Base-by-base conservation (phyloP, 176 grass and related monocot species). In the Rhipidocladum racemiflorum region DNA sequence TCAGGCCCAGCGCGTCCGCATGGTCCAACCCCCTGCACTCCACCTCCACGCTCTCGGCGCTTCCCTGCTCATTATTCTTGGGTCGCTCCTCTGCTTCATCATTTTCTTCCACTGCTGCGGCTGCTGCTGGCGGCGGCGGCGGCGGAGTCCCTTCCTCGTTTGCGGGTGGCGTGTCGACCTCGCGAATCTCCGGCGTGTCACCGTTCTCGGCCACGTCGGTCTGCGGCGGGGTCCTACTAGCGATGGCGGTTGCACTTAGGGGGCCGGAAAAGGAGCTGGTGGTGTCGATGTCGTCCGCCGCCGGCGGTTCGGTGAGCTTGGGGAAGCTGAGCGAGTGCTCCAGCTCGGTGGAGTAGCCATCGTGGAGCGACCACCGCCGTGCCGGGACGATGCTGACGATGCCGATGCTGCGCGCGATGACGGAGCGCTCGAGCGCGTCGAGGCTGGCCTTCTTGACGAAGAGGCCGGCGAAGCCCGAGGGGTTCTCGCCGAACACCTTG, bases 401-500 rank as follows among this genome's bases (percentile, higher is more conserved):
- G 34, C 94, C 94, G 63, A 97, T 94, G 88, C 94, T 97, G 61
- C 89, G 90, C 14, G 89, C 89, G 44, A 97, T 79, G 25, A 78
- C 88, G 53, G 94, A 94, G n/a, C 88, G 81, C 87, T 94, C 85
- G 49, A 97, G 85, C 56, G 84, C 83, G 11, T 60, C 76, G 53
- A 89, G 83, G 70, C 89, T 94, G 48, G 91, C 67, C 46, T 70
- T 88, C 38, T 90, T 94, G 29, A 97, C 87, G 81, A 97, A 92
- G 59, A 97, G 87, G 10, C 88, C 91, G 1, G 94, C 91, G 86
- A 97, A 97, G 0, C 94, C 94, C 1, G 94, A 90, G 5, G 94
- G 91, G 64, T 97, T 94, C 59, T 94, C 94, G 27, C 94, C 94
- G 74, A 97, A 87, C 12, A 97, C 94, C 83, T 97, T 97, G 85